Base-by-base conservation (phyloP, 768 basidiomycete species). In the Coprinopsis strossmayeri region DNA sequence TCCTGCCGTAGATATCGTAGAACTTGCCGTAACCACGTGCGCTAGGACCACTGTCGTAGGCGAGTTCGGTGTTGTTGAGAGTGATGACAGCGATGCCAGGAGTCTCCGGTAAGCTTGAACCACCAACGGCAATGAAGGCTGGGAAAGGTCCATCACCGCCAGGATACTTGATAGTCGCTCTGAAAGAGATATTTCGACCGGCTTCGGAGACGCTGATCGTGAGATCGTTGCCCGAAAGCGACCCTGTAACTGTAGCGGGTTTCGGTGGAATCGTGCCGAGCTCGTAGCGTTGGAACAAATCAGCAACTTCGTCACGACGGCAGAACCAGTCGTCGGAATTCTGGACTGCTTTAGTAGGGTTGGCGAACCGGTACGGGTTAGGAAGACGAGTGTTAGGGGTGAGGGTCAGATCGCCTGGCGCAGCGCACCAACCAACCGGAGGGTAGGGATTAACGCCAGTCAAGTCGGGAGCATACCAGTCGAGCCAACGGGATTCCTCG, bases 21-120 rank as follows among this genome's bases (percentile, higher is more conserved):
- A 80, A 80, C 40, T 73, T 71, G 27, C 78, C 77, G 20, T 65
- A 51, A 4, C 78, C 77, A 12, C 77, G 69, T 58, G 72, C 75
- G 49, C 58, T 57, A n/a, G 56, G 50, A 53, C 65, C 63, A 53
- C 66, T 66, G 55, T 78, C 72, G 28, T 64, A 61, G 3, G 70
- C 78, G 46, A 79, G 74, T 28, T 70, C 68, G 38, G 71, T 64
- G 61, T 74, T 76, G 58, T 70, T 62, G 64, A 74, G 76, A 30
- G 63, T 71, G 57, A 78, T 65, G 27, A 68, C 50, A 5, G 75
- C 72, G 18, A 68, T 60, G n/a, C 62, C 64, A 7, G 63, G 50
- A 0, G 68, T 65, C 18, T 55, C 52, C 12, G 71, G 66, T 32
- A 69, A 57, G 47, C 62, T 74, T 30, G 64, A 57, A 0, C 70